Evolutionary conservation across 768 basidiomycete genomes (phyloP).

Genomic region (Tulasnella sp.): DNA sequence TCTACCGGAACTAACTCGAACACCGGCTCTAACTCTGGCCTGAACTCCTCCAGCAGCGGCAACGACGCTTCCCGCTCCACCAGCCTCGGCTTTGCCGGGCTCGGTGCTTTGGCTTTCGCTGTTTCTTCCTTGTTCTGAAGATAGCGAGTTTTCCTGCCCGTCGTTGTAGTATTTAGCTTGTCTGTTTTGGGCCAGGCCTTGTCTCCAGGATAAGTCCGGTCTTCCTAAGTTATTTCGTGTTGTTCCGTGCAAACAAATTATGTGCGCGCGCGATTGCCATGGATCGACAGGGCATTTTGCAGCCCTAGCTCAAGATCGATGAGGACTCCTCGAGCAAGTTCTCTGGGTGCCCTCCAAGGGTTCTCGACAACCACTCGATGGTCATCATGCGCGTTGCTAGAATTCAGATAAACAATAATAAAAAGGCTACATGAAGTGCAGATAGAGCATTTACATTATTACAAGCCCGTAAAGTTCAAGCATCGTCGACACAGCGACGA

Average conservation of each 20-base stretch:
- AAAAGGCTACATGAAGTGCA: background rate
- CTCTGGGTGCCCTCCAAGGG: too few relatives aligned
- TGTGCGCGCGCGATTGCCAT: background rate
- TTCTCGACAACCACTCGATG: background rate
- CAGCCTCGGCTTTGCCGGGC: background rate
- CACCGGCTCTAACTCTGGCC: background rate
- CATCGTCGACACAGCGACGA: background rate
- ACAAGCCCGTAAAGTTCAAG: background rate
- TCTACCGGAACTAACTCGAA: background rate
- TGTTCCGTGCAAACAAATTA: background rate
- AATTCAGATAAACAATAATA: too few relatives aligned
- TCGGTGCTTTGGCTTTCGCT: background rate
- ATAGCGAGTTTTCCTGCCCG: background rate
- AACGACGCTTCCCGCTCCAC: background rate
- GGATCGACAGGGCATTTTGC: background rate
- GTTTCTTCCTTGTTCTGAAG: background rate
- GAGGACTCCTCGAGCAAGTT: background rate
- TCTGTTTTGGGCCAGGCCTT: background rate
- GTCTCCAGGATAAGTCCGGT: background rate
- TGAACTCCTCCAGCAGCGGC: too few relatives aligned
- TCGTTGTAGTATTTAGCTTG: background rate
- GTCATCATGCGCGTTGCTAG: background rate
- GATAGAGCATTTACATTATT: background rate
- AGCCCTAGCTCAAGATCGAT: background rate
- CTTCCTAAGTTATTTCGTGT: background rate